These are phyloP conservation scores for Alloteropsis semialata DNA, from an alignment of 176 grass and related monocot species.

Conservation along the genomic window DNA sequence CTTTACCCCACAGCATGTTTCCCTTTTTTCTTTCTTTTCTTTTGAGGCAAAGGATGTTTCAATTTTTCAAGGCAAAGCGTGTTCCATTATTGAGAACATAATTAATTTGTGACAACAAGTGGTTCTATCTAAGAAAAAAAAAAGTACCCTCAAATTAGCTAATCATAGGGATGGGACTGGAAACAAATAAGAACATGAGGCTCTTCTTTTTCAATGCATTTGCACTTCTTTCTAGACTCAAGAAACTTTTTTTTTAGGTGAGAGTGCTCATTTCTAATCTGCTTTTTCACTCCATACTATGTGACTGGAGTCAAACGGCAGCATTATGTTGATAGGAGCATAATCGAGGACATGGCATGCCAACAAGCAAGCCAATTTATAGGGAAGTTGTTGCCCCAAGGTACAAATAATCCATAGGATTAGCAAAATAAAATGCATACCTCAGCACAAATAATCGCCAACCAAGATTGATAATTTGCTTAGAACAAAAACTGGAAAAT, in stretches of 20 bases:
- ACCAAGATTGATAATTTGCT: not conserved
- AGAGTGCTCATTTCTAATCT: not conserved
- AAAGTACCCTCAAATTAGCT: not conserved
- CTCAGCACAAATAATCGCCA: not conserved
- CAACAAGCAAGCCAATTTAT: not conserved
- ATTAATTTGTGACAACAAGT: not conserved
- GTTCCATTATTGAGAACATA: conserved; percentile 14
- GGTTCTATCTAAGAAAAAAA: not conserved
- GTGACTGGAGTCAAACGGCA: not conserved
- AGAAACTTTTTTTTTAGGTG: not conserved
- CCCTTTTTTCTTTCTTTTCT: not conserved
- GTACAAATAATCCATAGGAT: not conserved
- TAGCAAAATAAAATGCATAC: not conserved
- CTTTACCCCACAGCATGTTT: conserved; percentile 10
- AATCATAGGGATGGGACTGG: not conserved
- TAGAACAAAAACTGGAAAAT: not conserved
- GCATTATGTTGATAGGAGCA: not conserved
- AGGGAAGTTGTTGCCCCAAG: not conserved
- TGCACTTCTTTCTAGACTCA: not conserved
- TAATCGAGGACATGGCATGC: not conserved
- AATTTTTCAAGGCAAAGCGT: not conserved
- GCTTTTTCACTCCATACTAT: not conserved
- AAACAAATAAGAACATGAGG: not conserved
- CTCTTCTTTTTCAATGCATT: not conserved
- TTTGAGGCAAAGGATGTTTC: not conserved